These are phyloP conservation scores for Calendula officinalis DNA, from an alignment of 129 eudicot species.

Conservation along the genomic window DNA sequence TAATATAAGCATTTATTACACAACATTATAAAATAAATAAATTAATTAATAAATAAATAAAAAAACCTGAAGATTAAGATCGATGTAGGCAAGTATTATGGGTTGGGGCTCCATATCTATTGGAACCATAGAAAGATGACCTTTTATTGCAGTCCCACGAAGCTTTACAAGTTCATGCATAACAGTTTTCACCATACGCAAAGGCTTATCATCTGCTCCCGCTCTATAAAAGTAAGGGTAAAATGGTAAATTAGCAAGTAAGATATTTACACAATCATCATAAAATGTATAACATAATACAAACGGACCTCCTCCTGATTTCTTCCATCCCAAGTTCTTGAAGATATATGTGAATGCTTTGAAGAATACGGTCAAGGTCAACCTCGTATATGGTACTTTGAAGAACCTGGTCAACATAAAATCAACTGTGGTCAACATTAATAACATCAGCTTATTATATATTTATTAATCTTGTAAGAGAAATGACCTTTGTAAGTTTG, in stretches of 20 bases:
- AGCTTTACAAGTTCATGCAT: slow-evolving; percentile 98
- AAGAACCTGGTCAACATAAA: slow-evolving; percentile 58
- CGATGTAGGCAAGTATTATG: slow-evolving; percentile 95
- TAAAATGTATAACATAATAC: background rate
- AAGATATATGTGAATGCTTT: slow-evolving; percentile 91
- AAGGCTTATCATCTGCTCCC: slow-evolving; percentile 98
- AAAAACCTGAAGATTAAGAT: slow-evolving; percentile 93
- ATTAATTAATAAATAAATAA: background rate
- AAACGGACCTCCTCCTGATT: slow-evolving; percentile 73
- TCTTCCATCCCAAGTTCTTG: slow-evolving; percentile 99
- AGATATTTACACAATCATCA: background rate
- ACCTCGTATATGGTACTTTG: slow-evolving; percentile 83
- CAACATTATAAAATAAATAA: background rate
- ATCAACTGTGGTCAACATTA: background rate
- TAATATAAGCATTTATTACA: background rate
- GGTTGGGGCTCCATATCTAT: slow-evolving; percentile 98
- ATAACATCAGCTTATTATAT: background rate
- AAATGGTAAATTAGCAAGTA: slow-evolving; percentile 3
- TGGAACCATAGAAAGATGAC: slow-evolving; percentile 99
- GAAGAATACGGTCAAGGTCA: slow-evolving; percentile 90
- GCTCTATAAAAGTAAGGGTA: slow-evolving; percentile 47
- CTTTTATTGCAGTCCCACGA: slow-evolving; percentile 95
- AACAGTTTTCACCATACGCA: slow-evolving; percentile 99
- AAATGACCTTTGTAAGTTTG: slow-evolving; percentile 78
- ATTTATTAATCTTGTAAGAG: too few relatives aligned